Evolutionary conservation across 73 alveolate genomes (phyloP).

Genomic region (Tetrahymena malaccensis): DNA sequence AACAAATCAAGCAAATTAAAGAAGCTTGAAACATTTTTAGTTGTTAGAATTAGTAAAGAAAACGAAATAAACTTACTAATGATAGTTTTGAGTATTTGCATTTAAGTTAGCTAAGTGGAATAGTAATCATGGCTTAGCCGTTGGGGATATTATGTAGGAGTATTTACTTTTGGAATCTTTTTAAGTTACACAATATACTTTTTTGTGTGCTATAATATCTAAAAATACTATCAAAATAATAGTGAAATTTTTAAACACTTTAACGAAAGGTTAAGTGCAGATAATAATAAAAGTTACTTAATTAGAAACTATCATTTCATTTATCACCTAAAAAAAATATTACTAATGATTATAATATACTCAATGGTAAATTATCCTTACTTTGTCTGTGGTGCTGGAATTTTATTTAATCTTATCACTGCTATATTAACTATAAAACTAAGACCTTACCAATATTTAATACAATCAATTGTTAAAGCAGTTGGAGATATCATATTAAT

Average conservation of each 20-base stretch:
- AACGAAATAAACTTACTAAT: neutral
- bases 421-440: neutral
- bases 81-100: neutral
- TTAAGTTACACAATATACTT: neutral
- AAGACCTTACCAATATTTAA: neutral
- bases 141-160: neutral
- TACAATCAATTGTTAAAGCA: neutral
- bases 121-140: neutral
- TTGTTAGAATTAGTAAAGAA: neutral
- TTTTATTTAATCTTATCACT: neutral
- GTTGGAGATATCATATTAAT: neutral
- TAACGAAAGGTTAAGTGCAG: neutral
- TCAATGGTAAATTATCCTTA: neutral
- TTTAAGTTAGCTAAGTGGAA: neutral
- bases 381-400: neutral
- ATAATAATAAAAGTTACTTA: neutral
- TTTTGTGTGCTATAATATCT: neutral
- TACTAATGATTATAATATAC: neutral
- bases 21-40: neutral
- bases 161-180: neutral
- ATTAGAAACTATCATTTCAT: neutral
- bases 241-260: neutral
- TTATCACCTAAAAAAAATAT: neutral
- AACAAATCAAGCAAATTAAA: neutral
- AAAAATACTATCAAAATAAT: neutral